These are phyloP conservation scores for Hypoxylon rickii DNA, from an alignment of 495 filamentous ascomycete genomes.

Conservation along the genomic window DNA sequence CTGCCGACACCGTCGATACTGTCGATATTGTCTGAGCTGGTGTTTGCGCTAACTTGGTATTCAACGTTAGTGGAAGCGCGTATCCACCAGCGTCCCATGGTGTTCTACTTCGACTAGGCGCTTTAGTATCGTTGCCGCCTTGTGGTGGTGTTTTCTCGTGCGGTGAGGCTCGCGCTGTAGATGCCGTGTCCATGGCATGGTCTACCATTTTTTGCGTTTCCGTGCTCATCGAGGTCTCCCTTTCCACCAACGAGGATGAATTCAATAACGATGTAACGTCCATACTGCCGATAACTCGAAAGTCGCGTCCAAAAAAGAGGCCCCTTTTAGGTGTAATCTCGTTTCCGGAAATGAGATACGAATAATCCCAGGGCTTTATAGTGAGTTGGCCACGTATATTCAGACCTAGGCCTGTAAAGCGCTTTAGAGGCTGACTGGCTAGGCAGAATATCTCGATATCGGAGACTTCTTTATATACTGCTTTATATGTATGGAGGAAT, in stretches of 20 bases:
- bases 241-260: conserved; percentile 32
- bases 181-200: conserved; percentile 24
- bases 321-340: background rate
- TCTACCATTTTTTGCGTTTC: background rate
- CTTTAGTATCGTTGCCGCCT: conserved; percentile 32
- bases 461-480: too few species aligned
- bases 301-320: background rate
- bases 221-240: conserved; percentile 26
- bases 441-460: too few species aligned
- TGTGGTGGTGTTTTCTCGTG: conserved; percentile 33
- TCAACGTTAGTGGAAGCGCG: conserved; percentile 40
- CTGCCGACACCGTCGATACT: too few species aligned
- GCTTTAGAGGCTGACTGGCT: too few species aligned
- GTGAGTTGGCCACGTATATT: too few species aligned
- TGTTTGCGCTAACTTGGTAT: conserved; percentile 36
- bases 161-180: conserved; percentile 36
- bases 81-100: conserved; percentile 55
- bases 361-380: too few species aligned
- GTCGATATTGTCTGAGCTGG: conserved; percentile 11
- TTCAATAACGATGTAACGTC: conserved; percentile 46
- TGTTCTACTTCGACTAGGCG: conserved; percentile 44
- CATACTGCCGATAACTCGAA: conserved; percentile 23
- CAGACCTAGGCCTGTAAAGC: too few species aligned
- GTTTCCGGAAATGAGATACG: background rate
- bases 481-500: too few species aligned